A percentile compares a stretch with the other conserved stretches of the same genome.
These are phyloP conservation scores for Gossypium thurberi DNA, from an alignment of 345 rosid genomes.

Conservation along the genomic window DNA sequence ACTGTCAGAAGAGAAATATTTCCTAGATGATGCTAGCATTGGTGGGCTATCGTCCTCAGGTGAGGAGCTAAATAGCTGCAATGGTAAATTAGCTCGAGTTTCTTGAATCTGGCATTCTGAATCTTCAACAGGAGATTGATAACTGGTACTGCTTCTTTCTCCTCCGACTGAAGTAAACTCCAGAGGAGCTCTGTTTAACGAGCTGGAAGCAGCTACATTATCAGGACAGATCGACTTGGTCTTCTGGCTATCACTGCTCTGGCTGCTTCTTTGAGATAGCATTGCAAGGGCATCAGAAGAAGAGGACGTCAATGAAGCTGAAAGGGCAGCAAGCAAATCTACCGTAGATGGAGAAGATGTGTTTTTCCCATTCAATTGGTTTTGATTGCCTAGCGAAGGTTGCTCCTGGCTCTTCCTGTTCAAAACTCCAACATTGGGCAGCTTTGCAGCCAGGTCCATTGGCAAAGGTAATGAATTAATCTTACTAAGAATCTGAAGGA, in stretches of 20 bases:
- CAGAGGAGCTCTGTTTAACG: conserved; percentile 34
- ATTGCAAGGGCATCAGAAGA: conserved; percentile 52
- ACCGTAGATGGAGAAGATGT: conserved; percentile 54
- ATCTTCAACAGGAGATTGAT: conserved; percentile 66
- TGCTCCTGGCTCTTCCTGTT: conserved; percentile 40
- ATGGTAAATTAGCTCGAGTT: conserved; percentile 48
- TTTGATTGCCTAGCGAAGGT: conserved; percentile 30
- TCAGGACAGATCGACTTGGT: conserved; percentile 42
- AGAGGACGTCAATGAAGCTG: conserved; percentile 54
- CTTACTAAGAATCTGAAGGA: conserved; percentile 68
- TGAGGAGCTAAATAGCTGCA: conserved; percentile 74
- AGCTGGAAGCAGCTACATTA: conserved; percentile 26
- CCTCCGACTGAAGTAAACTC: conserved; percentile 45
- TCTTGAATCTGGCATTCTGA: conserved; percentile 61
- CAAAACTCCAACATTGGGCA: conserved; percentile 42
- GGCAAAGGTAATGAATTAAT: conserved; percentile 79
- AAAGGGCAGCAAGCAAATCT: conserved; percentile 73
- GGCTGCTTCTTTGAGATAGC: conserved; percentile 54
- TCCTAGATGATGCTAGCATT: conserved; percentile 56
- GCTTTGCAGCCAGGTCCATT: conserved; percentile 56
- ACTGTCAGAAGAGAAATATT: conserved; percentile 87
- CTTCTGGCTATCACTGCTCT: conserved; percentile 55
- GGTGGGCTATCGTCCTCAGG: conserved; percentile 68
- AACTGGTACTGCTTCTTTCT: conserved; percentile 67
- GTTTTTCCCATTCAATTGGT: conserved; percentile 34